Percentiles rank a stretch among this genome's conserved stretches.
phyloP scores from a whole-genome alignment of 164 flowering plant species.

The Euptelea pleiosperma region DNA sequence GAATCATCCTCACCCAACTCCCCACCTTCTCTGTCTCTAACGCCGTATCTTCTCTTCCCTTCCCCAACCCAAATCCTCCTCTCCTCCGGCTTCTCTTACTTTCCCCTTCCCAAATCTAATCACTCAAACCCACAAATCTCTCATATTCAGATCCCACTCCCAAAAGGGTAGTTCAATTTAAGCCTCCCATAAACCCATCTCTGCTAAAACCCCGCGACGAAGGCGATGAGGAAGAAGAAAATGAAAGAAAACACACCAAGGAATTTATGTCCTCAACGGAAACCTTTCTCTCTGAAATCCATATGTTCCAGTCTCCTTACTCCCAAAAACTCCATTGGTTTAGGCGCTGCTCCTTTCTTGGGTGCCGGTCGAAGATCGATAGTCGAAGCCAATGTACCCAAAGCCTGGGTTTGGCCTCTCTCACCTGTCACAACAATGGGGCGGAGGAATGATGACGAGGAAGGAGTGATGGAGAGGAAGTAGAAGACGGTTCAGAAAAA shows the following conservation, averaged over 20 bases:
- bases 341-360: slow-evolving; percentile 37
- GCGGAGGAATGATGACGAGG: too few species aligned
- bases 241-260: slow-evolving; percentile 31
- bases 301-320: slow-evolving; percentile 66
- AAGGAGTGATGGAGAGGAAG: too few species aligned
- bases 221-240: slow-evolving; percentile 45
- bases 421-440: too few species aligned
- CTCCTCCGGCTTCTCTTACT: slow-evolving; percentile 38
- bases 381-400: slow-evolving; percentile 42
- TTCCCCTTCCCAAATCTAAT: slow-evolving; percentile 41
- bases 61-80: slow-evolving; percentile 29
- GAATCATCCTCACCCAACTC: too few species aligned
- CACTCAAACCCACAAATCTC: background rate
- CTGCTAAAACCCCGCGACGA: slow-evolving; percentile 9
- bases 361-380: slow-evolving; percentile 56
- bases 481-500: too few species aligned
- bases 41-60: too few species aligned
- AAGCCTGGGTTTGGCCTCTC: too few species aligned
- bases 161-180: slow-evolving; percentile 64
- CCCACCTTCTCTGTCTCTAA: too few species aligned
- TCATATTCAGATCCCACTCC: slow-evolving; percentile 21
- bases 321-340: slow-evolving; percentile 52
- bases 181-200: slow-evolving; percentile 43
- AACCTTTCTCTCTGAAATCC: slow-evolving; percentile 40
- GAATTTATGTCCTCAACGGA: slow-evolving; percentile 15